Evolutionary conservation across 805 yeast genomes (phyloP), one percentile per base, ranked within the genome.

Genomic region (Candida nemodendra): DNA sequence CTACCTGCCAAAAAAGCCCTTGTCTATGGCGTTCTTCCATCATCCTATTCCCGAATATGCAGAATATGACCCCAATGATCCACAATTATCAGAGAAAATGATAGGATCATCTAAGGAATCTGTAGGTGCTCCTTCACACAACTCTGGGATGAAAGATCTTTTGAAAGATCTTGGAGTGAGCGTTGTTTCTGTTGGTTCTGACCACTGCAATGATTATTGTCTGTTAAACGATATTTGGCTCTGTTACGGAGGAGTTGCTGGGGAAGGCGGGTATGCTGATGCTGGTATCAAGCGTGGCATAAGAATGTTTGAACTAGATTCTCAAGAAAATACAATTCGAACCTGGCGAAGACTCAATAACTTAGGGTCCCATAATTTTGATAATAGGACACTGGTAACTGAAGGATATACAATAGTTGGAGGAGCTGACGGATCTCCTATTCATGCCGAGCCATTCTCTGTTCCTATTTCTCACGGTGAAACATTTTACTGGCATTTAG

Each of bases 221-320:
- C 62, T 86, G 42, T 62, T 71, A 35, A 84, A 84, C 47, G 69
- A 51, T 64, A 64, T 39, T 22, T 87, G 95, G 95, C 65, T 93
- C 23, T 93, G 99, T 55, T 89, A 88, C 56, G 99, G 96, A 3
- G 99, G 99, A 18, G 95, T 81, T 1, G 72, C 76, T 4, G 99
- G 98, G 12, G 95, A 87, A 63, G 99, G 98, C 27, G 98, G 96
- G 0, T 93, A 93, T 57, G 97, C 84, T 7, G 97, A 89, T 53
- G 91, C 89, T 1, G 91, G 90, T 2, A 86, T 82, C 23, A 69
- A 82, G n/a, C 76, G 99, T 51, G 72, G 97, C 38, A 54, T 88
- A 30, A 70, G 99, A 34, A 51, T 82, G 0, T 91, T 71, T 56
- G 88, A 84, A 28, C 50, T 90, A 9, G 81, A 88, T 56, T 56